These are phyloP conservation scores for Eutypella sp. DNA, from an alignment of 2,329 filamentous ascomycete species.

Conservation along the genomic window DNA sequence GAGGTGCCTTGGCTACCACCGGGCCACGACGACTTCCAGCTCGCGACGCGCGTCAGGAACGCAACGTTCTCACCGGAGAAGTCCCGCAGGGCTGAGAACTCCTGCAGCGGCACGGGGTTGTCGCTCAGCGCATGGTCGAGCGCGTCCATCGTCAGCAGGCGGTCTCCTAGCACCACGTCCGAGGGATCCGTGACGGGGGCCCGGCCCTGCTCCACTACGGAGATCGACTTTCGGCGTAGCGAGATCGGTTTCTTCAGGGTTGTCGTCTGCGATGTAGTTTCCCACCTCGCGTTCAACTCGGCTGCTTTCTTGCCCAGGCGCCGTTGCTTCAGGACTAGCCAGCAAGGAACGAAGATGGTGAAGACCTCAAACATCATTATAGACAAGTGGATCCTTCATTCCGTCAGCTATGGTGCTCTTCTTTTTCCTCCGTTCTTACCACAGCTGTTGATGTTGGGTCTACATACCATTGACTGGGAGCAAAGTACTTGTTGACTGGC, in stretches of 20 bases:
- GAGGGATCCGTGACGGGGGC: slow-evolving; percentile 17
- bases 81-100: slow-evolving; percentile 60
- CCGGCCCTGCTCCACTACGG: slow-evolving; percentile 28
- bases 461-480: slow-evolving; percentile 47
- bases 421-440: background rate
- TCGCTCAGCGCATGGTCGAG: slow-evolving; percentile 56
- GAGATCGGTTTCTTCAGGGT: slow-evolving; percentile 10
- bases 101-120: slow-evolving; percentile 55
- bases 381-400: slow-evolving; percentile 39
- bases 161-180: slow-evolving; percentile 28
- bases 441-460: no score
- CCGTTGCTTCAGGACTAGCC: slow-evolving; percentile 22
- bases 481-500: slow-evolving; percentile 41
- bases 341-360: slow-evolving; percentile 46
- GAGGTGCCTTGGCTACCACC: no score
- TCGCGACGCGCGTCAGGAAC: slow-evolving; percentile 54
- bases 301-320: slow-evolving; percentile 17
- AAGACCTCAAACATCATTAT: slow-evolving; percentile 51
- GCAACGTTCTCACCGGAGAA: slow-evolving; percentile 69
- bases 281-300: slow-evolving; percentile 25
- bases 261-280: slow-evolving; percentile 19
- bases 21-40: slow-evolving; percentile 45
- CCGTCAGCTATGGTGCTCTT: slow-evolving; percentile 3
- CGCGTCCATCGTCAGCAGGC: slow-evolving; percentile 49
- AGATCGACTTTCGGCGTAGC: slow-evolving; percentile 13